Evolutionary conservation across 2,329 filamentous ascomycete species (phyloP).

Genomic region (Waltergamsia citrina): DNA sequence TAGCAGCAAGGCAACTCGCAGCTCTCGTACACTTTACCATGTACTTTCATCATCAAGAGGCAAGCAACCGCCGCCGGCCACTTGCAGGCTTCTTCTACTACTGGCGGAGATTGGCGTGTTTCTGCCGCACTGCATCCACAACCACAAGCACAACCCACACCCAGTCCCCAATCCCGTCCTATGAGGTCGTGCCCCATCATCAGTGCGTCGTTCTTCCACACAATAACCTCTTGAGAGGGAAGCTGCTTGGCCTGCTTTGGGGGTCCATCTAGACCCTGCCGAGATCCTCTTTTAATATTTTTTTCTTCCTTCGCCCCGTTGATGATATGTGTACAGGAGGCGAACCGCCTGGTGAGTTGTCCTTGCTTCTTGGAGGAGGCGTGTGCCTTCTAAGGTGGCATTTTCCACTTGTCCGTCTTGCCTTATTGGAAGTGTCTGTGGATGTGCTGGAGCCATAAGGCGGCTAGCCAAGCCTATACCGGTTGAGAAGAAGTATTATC

Average conservation of each 20-base stretch:
- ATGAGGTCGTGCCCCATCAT: slow-evolving; percentile 34
- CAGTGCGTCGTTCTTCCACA: slow-evolving; percentile 11
- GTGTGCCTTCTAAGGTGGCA: slow-evolving; percentile 8
- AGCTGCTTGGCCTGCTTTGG: background rate
- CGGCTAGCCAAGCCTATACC: too few species aligned
- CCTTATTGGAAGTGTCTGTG: background rate
- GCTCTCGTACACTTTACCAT: too few species aligned
- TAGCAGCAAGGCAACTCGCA: too few species aligned
- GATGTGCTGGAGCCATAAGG: too few species aligned
- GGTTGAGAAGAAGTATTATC: too few species aligned
- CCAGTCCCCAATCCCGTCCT: slow-evolving; percentile 10
- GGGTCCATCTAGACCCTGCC: too few species aligned
- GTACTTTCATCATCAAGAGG: too few species aligned
- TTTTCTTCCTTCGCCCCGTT: slow-evolving; percentile 1
- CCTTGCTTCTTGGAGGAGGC: slow-evolving; percentile 18
- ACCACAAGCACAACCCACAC: background rate
- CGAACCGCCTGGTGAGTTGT: slow-evolving; percentile 17
- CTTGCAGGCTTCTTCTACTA: too few species aligned
- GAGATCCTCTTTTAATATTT: slow-evolving; percentile 1
- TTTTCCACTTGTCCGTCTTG: background rate
- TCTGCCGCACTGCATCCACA: too few species aligned
- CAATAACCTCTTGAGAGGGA: background rate
- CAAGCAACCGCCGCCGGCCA: too few species aligned
- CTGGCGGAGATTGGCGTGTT: too few species aligned
- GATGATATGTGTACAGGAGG: background rate